Evolutionary conservation across 2,329 filamentous ascomycete species (phyloP), one percentile per base, ranked within the genome.

Genomic region (Fusarium torreyae): DNA sequence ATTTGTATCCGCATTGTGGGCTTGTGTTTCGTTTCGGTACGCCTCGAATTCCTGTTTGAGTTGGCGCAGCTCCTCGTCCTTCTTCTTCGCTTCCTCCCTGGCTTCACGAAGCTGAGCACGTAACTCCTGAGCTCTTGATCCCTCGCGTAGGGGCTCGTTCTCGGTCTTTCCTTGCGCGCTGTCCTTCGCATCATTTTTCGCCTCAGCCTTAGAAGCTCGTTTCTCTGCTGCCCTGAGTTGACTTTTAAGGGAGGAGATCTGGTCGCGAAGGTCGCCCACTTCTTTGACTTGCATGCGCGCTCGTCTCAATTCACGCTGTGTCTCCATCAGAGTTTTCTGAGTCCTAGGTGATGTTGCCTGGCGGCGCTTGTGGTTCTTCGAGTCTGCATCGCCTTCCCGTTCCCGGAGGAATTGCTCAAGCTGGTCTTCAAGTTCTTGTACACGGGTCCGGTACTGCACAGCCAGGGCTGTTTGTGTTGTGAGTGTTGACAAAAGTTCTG

Each of bases 391-490:
- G 3, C 80, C 77, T 33, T 81, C 79, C 24, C 77, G 77, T 10
- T 79, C 81, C 38, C 69, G 76, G 60, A 78, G 72, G 20, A 80
- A 70, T 3, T 82, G 82, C 60, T 82, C 85, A 17, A 86, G 79
- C 68, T 85, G 77, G 5, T 79, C 78, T 60, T 89, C 87, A 55
- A 91, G 80, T 65, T 90, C 86, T 63, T 88, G 85, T 10, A 90
- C 87, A 55, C 87, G 87, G 28, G 83, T 81, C 65, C 85, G 85
- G 76, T 91, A 90, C 67, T 89, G 85, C 1, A 84, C 78, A 15
- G 86, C 86, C 14, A 89, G 79, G 3, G 85, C 82, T 3, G 87
- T 89, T 74, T 90, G 88, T 57, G 85, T 84, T 14, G 83, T 82
- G 34, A 91, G 81, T 53, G 89, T 87, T 54, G 84, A 83, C 26